phyloP scores from a whole-genome alignment of 164 flowering plant genomes.

The Liriodendron chinense region DNA sequence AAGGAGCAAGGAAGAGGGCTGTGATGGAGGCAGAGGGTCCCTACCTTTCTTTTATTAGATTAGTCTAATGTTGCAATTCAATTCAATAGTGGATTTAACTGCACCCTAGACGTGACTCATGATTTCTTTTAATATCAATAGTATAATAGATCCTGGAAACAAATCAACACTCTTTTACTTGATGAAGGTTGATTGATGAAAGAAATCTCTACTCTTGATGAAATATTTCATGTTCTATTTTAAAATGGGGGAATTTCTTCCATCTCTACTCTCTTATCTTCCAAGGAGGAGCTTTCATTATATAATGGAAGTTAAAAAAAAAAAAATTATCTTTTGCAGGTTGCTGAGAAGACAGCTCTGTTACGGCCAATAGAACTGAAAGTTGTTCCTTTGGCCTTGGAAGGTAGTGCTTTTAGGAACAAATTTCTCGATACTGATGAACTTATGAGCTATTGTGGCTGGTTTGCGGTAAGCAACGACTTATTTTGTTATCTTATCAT shows the following conservation, averaged over 20 bases:
- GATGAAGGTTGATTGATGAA: constrained; percentile 12
- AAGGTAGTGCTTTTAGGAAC: constrained; percentile 87
- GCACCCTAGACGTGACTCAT: background rate
- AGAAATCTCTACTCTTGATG: background rate
- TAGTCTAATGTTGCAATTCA: too few species aligned
- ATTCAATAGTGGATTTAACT: background rate
- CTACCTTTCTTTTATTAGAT: background rate
- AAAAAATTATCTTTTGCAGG: constrained; percentile 44
- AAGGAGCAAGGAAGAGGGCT: background rate
- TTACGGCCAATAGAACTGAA: constrained; percentile 78
- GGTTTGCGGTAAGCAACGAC: constrained; percentile 74
- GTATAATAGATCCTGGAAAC: background rate
- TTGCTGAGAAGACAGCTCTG: constrained; percentile 88
- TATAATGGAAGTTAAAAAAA: background rate
- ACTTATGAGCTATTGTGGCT: constrained; percentile 79
- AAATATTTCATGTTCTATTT: background rate
- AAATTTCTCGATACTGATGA: constrained; percentile 88
- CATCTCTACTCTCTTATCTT: background rate
- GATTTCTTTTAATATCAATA: background rate
- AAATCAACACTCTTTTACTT: background rate
- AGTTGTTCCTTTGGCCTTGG: constrained; percentile 83
- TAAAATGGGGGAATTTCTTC: background rate
- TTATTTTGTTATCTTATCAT: background rate
- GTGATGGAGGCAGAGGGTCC: background rate
- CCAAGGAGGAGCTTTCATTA: background rate